Evolutionary conservation across 768 basidiomycete genomes (phyloP).

Genomic region (Lentinus tigrinus): DNA sequence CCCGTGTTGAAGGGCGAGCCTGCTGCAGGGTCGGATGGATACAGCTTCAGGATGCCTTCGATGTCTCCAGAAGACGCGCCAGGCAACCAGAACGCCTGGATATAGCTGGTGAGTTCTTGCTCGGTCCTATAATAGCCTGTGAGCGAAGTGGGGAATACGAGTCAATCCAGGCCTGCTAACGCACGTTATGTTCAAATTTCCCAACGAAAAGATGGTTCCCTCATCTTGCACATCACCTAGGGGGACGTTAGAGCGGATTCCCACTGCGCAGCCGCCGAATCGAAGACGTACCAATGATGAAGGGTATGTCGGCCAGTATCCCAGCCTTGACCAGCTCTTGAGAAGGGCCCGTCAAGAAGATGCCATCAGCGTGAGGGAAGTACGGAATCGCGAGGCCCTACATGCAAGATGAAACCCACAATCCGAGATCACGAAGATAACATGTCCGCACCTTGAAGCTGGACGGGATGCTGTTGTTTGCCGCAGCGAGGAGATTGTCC

Average conservation of each 20-base stretch:
- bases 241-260: background rate
- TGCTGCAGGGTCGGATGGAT: conserved; percentile 32
- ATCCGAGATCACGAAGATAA: no score
- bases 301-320: no score
- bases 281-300: background rate
- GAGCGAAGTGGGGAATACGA: background rate
- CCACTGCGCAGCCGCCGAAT: no score
- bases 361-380: no score
- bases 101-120: conserved; percentile 13
- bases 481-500: conserved; percentile 26
- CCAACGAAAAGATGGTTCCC: conserved; percentile 42
- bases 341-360: no score
- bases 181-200: conserved; percentile 30
- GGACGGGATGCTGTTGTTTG: conserved; percentile 30
- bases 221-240: conserved; percentile 46
- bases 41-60: conserved; percentile 18
- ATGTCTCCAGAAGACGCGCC: conserved; percentile 17
- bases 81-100: conserved; percentile 24
- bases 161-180: background rate
- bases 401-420: background rate
- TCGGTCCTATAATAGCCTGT: conserved; percentile 20
- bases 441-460: conserved; percentile 26
- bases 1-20: conserved; percentile 58
- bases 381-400: no score
- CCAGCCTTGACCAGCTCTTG: conserved; percentile 33